A percentile compares a stretch with the other conserved stretches of the same genome.
Conservation (phyloP, 2,329 filamentous ascomycete genomes). For the Drechslera avenae region DNA sequence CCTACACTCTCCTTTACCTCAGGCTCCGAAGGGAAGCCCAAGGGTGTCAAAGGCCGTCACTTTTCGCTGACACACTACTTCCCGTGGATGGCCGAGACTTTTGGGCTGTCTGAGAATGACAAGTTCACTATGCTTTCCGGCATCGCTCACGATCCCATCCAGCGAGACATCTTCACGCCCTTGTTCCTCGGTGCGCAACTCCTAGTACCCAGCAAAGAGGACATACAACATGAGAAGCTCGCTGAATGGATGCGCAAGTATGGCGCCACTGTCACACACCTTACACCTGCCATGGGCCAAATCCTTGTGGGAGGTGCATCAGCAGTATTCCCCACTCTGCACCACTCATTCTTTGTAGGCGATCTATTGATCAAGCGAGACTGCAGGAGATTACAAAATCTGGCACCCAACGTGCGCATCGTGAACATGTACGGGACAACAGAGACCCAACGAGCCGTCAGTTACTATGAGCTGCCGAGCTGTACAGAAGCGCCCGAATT, state of each 20-base stretch:
- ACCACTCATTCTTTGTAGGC: slow-evolving; percentile 86
- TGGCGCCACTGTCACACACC: slow-evolving; percentile 77
- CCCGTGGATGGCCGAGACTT: slow-evolving; percentile 88
- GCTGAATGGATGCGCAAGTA: slow-evolving; percentile 86
- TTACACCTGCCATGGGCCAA: slow-evolving; percentile 96
- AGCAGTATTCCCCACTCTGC: slow-evolving; percentile 76
- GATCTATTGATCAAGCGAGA: slow-evolving; percentile 87
- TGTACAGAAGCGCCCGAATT: slow-evolving; percentile 66
- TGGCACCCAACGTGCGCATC: slow-evolving; percentile 76
- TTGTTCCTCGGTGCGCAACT: slow-evolving; percentile 83
- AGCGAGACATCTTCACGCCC: slow-evolving; percentile 84
- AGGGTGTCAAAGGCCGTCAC: slow-evolving; percentile 86
- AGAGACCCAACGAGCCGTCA: slow-evolving; percentile 80
- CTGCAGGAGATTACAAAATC: slow-evolving; percentile 73
- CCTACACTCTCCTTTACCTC: slow-evolving; percentile 69
- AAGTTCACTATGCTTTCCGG: slow-evolving; percentile 83
- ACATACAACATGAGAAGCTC: slow-evolving; percentile 84
- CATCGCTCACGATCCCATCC: slow-evolving; percentile 74
- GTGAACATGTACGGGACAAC: slow-evolving; percentile 90
- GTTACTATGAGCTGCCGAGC: slow-evolving; percentile 79
- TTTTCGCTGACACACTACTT: slow-evolving; percentile 87
- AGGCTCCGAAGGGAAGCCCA: slow-evolving; percentile 78
- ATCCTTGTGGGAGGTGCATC: slow-evolving; percentile 86
- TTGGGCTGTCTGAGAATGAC: slow-evolving; percentile 72
- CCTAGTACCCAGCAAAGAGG: slow-evolving; percentile 77